Evolutionary conservation across 345 rosid species (phyloP).

Genomic region (Leavenworthia alabamica): DNA sequence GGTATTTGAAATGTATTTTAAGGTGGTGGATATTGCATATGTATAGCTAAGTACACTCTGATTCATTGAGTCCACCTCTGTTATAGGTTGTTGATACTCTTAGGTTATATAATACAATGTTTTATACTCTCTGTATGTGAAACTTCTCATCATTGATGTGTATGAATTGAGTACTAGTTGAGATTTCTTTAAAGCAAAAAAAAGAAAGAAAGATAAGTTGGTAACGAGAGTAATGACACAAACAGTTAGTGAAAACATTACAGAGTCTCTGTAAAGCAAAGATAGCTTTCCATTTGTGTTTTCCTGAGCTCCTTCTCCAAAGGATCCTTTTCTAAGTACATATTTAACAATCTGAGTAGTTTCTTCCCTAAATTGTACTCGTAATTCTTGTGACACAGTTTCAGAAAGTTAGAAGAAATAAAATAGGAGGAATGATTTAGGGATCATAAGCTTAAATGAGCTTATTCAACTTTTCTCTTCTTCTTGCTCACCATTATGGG

Average conservation of each 20-base stretch:
- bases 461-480: constrained; percentile 51
- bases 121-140: neutral
- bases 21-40: neutral
- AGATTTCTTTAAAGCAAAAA: neutral
- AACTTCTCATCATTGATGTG: neutral
- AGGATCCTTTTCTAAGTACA: constrained; percentile 19
- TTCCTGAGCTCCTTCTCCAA: neutral
- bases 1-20: neutral
- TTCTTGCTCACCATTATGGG: constrained; percentile 41
- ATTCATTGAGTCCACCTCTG: neutral
- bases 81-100: constrained; percentile 10
- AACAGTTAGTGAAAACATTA: constrained; percentile 23
- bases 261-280: constrained; percentile 21
- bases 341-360: constrained; percentile 23
- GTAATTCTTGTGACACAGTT: constrained; percentile 6
- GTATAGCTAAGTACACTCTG: neutral
- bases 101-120: neutral
- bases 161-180: neutral
- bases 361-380: constrained; percentile 23
- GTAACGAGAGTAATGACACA: neutral
- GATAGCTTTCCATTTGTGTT: neutral
- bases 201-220: neutral
- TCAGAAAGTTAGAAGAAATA: constrained; percentile 15
- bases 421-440: neutral
- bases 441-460: neutral